Evolutionary conservation across 164 flowering plant genomes (phyloP).

Genomic region (Akebia trifoliata): DNA sequence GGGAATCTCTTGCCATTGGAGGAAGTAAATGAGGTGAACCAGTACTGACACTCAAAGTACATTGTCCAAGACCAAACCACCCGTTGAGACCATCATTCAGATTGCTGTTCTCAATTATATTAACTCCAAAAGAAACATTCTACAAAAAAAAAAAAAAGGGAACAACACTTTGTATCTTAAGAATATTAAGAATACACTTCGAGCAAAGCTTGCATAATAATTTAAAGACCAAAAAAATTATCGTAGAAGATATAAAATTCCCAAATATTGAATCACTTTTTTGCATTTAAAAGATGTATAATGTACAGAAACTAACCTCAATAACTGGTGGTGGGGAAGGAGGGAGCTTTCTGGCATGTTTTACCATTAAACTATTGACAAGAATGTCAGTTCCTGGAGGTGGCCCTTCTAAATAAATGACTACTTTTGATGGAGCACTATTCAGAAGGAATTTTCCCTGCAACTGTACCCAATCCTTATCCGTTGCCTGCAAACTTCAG

Average conservation of each 20-base stretch:
- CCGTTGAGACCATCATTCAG: slow-evolving; percentile 60
- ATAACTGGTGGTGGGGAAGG: slow-evolving; percentile 74
- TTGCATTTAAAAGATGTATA: not conserved
- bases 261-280: too few relatives aligned
- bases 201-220: not conserved
- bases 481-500: slow-evolving; percentile 76
- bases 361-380: slow-evolving; percentile 61
- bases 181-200: not conserved
- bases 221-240: too few relatives aligned
- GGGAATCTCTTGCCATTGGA: slow-evolving; percentile 79
- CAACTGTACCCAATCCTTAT: slow-evolving; percentile 77
- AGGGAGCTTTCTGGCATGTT: slow-evolving; percentile 69
- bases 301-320: slow-evolving; percentile 46
- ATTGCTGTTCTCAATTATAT: slow-evolving; percentile 66
- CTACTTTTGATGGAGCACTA: slow-evolving; percentile 60
- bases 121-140: slow-evolving; percentile 70
- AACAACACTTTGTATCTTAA: slow-evolving; percentile 1
- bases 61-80: slow-evolving; percentile 88
- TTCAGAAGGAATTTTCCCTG: slow-evolving; percentile 86
- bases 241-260: too few relatives aligned
- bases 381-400: slow-evolving; percentile 95
- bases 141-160: slow-evolving; percentile 20
- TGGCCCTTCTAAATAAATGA: slow-evolving; percentile 87
- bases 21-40: slow-evolving; percentile 88
- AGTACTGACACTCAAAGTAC: slow-evolving; percentile 49